These are phyloP conservation scores for Graphilbum fragrans DNA, from an alignment of 2,329 filamentous ascomycete species.

Conservation along the genomic window DNA sequence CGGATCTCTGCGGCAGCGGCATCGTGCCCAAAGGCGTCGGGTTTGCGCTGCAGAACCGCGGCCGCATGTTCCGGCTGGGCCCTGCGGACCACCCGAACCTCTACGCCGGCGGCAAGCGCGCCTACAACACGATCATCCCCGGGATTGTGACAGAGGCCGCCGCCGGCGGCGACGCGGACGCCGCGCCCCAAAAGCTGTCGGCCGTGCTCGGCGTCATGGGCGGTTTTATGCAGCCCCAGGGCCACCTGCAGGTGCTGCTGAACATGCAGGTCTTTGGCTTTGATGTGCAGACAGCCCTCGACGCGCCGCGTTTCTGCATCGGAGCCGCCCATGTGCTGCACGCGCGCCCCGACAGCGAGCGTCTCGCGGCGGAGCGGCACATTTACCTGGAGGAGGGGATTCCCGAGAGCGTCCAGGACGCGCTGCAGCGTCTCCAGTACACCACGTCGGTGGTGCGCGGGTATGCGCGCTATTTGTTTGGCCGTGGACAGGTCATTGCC, in stretches of 20 bases:
- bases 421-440: conserved; percentile 58
- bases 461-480: conserved; percentile 58
- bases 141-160: conserved; percentile 62
- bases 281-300: conserved; percentile 73
- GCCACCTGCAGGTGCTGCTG: conserved; percentile 81
- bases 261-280: conserved; percentile 75
- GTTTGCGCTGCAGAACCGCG: conserved; percentile 86
- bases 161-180: accelerated
- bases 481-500: conserved; percentile 73
- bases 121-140: conserved; percentile 95
- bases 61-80: conserved; percentile 67
- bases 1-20: conserved; percentile 69
- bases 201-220: conserved; percentile 67
- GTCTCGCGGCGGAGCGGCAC: conserved; percentile 34
- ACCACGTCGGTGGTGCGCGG: conserved; percentile 54
- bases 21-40: conserved; percentile 80
- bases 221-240: conserved; percentile 94
- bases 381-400: conserved; percentile 79
- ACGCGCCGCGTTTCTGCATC: conserved; percentile 79
- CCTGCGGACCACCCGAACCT: conserved; percentile 59
- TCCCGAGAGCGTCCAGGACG: conserved; percentile 47
- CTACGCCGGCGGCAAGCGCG: conserved; percentile 67
- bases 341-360: conserved; percentile 25
- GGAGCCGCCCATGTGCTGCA: conserved; percentile 43
- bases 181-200: conserved; percentile 19